These are phyloP conservation scores for Gossypium thurberi DNA, from an alignment of 345 rosid species.

Conservation along the genomic window DNA sequence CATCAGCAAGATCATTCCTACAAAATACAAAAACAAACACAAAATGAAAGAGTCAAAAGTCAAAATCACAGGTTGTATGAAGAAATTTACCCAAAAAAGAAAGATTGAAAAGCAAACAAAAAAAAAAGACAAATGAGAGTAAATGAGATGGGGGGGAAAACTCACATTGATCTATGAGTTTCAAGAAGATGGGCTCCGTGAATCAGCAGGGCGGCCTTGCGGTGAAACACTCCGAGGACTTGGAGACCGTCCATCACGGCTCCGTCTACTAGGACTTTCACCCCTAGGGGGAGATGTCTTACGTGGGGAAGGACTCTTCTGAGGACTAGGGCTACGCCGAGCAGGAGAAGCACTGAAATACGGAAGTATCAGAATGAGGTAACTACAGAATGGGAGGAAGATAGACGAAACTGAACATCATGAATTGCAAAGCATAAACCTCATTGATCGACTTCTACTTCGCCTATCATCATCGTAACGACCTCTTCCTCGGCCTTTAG, in stretches of 20 bases:
- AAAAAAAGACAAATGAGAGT: neutral
- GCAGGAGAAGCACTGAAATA: conserved; percentile 46
- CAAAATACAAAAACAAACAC: conserved; percentile 13
- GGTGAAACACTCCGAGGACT: conserved; percentile 43
- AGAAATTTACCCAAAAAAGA: neutral
- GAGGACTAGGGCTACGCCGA: conserved; percentile 36
- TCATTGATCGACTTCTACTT: conserved; percentile 44
- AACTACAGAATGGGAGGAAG: neutral
- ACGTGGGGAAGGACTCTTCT: conserved; percentile 28
- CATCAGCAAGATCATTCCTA: conserved; percentile 40
- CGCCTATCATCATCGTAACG: conserved; percentile 44
- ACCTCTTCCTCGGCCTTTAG: conserved; percentile 42
- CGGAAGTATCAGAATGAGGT: conserved; percentile 1
- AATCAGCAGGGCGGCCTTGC: conserved; percentile 25
- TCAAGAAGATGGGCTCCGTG: conserved; percentile 41
- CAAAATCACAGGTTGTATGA: neutral
- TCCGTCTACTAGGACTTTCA: conserved; percentile 35
- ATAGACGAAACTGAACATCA: neutral
- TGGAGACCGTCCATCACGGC: conserved; percentile 35
- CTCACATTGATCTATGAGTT: conserved; percentile 39
- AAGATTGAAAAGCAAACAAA: neutral
- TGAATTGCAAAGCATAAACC: conserved; percentile 23
- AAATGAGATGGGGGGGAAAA: neutral
- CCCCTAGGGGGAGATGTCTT: conserved; percentile 32
- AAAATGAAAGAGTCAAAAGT: conserved; percentile 11